Conservation (phyloP, 2,329 filamentous ascomycete genomes). For the Scytalidium sp. region DNA sequence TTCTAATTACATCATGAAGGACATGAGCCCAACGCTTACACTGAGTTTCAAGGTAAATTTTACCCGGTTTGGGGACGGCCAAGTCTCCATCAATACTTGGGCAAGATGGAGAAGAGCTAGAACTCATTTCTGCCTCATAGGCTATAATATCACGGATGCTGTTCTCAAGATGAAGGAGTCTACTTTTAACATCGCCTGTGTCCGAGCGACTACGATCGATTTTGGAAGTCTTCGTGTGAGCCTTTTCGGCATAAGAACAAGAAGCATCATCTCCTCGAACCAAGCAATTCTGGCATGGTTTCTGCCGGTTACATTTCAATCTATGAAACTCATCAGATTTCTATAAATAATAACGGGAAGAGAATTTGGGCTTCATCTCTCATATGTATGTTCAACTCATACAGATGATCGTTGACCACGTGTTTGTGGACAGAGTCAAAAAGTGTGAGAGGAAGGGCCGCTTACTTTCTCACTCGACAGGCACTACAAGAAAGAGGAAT, state of each 20-base stretch:
- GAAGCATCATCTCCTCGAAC: conserved; percentile 41
- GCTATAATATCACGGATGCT: conserved; percentile 53
- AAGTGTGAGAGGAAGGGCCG: background rate
- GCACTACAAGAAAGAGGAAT: conserved; percentile 17
- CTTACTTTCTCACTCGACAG: conserved; percentile 18
- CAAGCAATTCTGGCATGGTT: conserved; percentile 50
- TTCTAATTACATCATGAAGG: conserved; percentile 48
- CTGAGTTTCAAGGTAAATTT: conserved; percentile 17
- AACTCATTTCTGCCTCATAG: conserved; percentile 7
- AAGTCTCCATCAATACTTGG: conserved; percentile 40
- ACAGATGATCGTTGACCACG: background rate
- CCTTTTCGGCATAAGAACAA: conserved; percentile 50
- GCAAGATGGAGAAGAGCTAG: conserved; percentile 21
- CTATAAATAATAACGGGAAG: background rate
- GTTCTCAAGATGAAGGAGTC: conserved; percentile 51
- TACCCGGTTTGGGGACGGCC: conserved; percentile 44
- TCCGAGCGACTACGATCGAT: conserved; percentile 9
- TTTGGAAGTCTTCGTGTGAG: conserved; percentile 33
- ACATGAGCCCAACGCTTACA: conserved; percentile 59
- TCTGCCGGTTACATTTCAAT: conserved; percentile 49
- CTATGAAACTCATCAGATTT: conserved; percentile 6
- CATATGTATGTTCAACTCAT: background rate
- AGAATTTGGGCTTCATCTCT: background rate
- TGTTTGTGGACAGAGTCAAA: background rate
- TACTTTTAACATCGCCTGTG: conserved; percentile 46